These are phyloP conservation scores for Sarocladium oryzae DNA, from an alignment of 2,329 filamentous ascomycete genomes.

Conservation along the genomic window DNA sequence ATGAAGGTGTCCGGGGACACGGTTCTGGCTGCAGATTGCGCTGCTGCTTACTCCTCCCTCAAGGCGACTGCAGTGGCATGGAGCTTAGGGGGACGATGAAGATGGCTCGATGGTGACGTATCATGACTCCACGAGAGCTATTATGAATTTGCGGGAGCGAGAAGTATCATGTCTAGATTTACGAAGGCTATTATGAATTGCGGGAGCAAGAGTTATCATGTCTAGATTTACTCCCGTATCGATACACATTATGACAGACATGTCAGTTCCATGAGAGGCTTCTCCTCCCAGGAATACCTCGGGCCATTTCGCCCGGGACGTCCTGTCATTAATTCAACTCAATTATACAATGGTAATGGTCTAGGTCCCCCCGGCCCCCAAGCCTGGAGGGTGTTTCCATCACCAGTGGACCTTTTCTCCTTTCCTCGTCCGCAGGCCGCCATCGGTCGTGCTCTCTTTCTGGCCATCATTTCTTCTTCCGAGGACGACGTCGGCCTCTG, in stretches of 20 bases:
- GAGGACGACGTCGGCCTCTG: conserved; percentile 17
- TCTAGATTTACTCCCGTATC: background rate
- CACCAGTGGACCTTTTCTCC: conserved; percentile 34
- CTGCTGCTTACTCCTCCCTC: conserved; percentile 57
- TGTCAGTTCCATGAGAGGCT: too few species aligned
- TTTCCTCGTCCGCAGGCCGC: conserved; percentile 29
- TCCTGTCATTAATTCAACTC: too few species aligned
- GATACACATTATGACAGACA: background rate
- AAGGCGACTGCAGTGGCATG: conserved; percentile 31
- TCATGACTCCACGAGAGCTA: background rate
- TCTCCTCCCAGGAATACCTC: too few species aligned
- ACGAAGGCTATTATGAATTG: background rate
- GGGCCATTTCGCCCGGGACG: background rate
- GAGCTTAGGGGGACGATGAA: conserved; percentile 16
- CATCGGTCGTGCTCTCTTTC: conserved; percentile 10
- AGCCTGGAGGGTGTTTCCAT: conserved; percentile 8
- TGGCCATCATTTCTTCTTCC: conserved; percentile 11
- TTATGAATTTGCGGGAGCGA: background rate
- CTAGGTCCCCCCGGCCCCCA: too few species aligned
- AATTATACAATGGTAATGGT: too few species aligned
- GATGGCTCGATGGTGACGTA: background rate
- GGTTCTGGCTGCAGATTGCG: conserved; percentile 58
- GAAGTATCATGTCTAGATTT: too few species aligned
- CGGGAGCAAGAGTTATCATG: background rate
- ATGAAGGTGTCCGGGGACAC: conserved; percentile 64